Base-by-base conservation (phyloP, 1,284 basidiomycete species). In the Fomes fomentarius region DNA sequence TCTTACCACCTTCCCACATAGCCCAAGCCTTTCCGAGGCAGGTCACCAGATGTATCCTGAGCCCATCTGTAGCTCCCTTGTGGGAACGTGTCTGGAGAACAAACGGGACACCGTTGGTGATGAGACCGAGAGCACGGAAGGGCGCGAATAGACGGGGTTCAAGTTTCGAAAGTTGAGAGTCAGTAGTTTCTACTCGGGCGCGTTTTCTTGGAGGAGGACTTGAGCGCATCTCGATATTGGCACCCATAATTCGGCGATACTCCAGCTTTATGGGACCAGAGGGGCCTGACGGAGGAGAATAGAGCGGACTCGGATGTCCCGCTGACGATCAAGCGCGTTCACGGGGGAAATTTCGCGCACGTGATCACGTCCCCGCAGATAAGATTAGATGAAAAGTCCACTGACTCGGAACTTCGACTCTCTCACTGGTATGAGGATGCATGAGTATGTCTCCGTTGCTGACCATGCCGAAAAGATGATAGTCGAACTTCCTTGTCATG, bases 1-100 rank as follows among this genome's bases (percentile, higher is more conserved):
- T 95, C 73, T 89, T 93, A 30, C 87, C 91, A 12, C 94, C 94
- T 67, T 98, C 94, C 96, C 96, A 99, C 72, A 98, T 80, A 19
- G 94, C 91, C 96, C 96, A 99, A 63, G 91, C 87, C 58, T 81
- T 84, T 14, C 96, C 96, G 5, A 98, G 72, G 64, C 93, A 96
- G 12, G 95, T 97, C 38, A 98, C 75, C 44, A 99, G 78, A 63
- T 94, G 88, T 54, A 94, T 77, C 43, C 83, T 81, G 1, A 93
- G 93, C 1, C 89, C 91, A 41, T 91, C 89, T 0, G 89, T 85
- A 8, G 93, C 87, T 30, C 94, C 94, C 70, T 95, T 96, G 67
- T 89, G 82, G 3, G 93, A 89, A 57, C 93, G 86, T 1, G 91
- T 85, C 75, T 96, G 94, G 52, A 98, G 74, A 6, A 90, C 85